phyloP scores from a whole-genome alignment of 306 rosid genomes.

The Pachyrhizus erosus region DNA sequence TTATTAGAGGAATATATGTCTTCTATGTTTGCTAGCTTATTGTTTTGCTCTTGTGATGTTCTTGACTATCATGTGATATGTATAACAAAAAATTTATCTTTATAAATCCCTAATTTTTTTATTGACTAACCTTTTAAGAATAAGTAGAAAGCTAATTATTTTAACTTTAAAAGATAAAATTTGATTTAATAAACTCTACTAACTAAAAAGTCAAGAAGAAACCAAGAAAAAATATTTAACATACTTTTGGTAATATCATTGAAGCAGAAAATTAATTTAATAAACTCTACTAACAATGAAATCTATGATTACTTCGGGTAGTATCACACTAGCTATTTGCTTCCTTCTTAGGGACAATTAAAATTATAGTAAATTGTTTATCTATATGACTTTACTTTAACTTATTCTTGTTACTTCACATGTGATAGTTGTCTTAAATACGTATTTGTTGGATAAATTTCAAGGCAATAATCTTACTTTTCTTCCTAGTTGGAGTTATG shows the following conservation, averaged over 20 bases:
- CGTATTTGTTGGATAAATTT: too few relatives aligned
- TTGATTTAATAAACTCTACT: neutral
- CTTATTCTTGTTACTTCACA: too few relatives aligned
- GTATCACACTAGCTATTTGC: neutral
- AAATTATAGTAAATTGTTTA: neutral
- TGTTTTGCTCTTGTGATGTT: slow-evolving; percentile 73
- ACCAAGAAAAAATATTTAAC: neutral
- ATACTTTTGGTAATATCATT: neutral
- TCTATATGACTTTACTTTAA: neutral
- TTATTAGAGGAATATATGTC: neutral
- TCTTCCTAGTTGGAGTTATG: too few relatives aligned
- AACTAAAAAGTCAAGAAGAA: neutral
- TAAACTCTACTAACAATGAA: neutral
- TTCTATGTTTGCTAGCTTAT: slow-evolving; percentile 65
- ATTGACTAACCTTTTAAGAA: neutral
- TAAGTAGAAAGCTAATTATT: neutral
- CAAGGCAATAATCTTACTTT: too few relatives aligned
- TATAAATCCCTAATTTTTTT: neutral
- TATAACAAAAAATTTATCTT: too few relatives aligned
- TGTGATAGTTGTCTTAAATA: too few relatives aligned
- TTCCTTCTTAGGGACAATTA: neutral
- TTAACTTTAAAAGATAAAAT: neutral
- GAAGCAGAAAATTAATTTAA: too few relatives aligned
- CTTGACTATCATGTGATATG: slow-evolving; percentile 71
- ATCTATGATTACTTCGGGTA: neutral